phyloP scores from a whole-genome alignment of 1,139 yeast genomes.

The Protomyces lactucae-debilis region DNA sequence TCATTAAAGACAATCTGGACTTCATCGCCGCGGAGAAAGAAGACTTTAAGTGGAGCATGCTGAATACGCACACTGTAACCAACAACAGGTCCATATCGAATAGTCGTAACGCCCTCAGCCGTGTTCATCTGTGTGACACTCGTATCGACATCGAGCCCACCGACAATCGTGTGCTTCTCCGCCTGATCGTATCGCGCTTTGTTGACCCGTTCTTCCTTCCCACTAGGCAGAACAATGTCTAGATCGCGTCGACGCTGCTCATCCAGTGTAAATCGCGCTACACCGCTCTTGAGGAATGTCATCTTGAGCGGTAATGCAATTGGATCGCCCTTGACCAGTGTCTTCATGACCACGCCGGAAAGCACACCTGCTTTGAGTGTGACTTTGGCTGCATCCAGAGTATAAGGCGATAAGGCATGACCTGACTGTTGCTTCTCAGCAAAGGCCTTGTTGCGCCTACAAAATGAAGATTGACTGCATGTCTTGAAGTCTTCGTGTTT shows the following conservation, averaged over 20 bases:
- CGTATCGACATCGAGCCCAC: slow-evolving; percentile 34
- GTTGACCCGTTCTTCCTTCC: slow-evolving; percentile 21
- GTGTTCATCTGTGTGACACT: slow-evolving; percentile 25
- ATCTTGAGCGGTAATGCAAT: slow-evolving; percentile 54
- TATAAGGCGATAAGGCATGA: slow-evolving; percentile 49
- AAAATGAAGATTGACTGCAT: slow-evolving; percentile 80
- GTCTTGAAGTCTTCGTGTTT: slow-evolving; percentile 70
- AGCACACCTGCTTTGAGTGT: slow-evolving; percentile 38
- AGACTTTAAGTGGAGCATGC: slow-evolving; percentile 52
- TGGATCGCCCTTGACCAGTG: slow-evolving; percentile 36
- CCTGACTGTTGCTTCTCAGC: slow-evolving; percentile 43
- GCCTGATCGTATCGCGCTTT: slow-evolving; percentile 57
- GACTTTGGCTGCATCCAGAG: slow-evolving; percentile 47
- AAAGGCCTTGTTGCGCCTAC: slow-evolving; percentile 71
- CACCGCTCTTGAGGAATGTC: slow-evolving; percentile 51
- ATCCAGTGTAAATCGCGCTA: slow-evolving; percentile 58
- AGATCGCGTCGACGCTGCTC: slow-evolving; percentile 49
- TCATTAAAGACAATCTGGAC: slow-evolving; percentile 61
- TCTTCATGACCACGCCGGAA: slow-evolving; percentile 50
- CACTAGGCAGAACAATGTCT: slow-evolving; percentile 37
- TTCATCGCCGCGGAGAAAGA: slow-evolving; percentile 46
- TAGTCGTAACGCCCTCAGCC: slow-evolving; percentile 30
- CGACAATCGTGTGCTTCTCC: slow-evolving; percentile 54
- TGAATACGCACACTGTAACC: slow-evolving; percentile 45
- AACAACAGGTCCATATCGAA: slow-evolving; percentile 45